Evolutionary conservation across 805 yeast genomes (phyloP).

Genomic region (Kluyveromyces starmeri): DNA sequence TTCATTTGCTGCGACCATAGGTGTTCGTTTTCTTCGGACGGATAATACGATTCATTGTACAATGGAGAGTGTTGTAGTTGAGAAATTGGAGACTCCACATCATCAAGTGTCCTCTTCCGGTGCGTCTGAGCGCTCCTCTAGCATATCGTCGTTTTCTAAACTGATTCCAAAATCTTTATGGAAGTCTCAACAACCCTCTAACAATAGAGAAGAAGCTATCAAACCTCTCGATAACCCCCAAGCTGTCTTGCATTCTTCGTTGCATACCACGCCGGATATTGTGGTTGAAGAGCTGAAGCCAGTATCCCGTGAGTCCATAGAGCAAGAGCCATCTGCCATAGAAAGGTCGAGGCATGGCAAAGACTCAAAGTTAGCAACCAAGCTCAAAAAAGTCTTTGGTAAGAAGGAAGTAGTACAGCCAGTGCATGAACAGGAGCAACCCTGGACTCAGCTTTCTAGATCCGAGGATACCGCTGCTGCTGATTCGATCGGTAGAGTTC

Average conservation of each 20-base stretch:
- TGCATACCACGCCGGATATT: background rate
- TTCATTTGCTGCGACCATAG: no score
- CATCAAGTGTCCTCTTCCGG: background rate
- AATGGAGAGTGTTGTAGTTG: background rate
- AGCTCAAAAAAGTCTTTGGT: conserved; percentile 4
- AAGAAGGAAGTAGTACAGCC: background rate
- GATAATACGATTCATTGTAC: no score
- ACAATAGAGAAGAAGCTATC: background rate
- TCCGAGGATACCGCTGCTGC: conserved; percentile 11
- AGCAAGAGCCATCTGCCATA: background rate
- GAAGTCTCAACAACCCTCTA: conserved; percentile 1
- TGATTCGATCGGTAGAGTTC: background rate
- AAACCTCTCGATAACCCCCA: background rate
- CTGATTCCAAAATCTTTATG: conserved; percentile 2
- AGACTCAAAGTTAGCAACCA: conserved; percentile 3
- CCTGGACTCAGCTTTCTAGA: no score
- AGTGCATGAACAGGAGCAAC: background rate
- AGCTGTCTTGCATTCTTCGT: background rate
- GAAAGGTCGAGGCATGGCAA: background rate
- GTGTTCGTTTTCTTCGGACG: no score
- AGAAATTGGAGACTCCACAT: background rate
- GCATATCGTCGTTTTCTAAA: conserved; percentile 2
- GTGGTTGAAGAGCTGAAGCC: background rate
- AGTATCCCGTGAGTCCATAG: background rate
- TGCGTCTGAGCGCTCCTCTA: background rate